A percentile compares a stretch with the other conserved stretches of the same genome.
Conservation (phyloP, 148 eudicot species). For the Cornus suecica region DNA sequence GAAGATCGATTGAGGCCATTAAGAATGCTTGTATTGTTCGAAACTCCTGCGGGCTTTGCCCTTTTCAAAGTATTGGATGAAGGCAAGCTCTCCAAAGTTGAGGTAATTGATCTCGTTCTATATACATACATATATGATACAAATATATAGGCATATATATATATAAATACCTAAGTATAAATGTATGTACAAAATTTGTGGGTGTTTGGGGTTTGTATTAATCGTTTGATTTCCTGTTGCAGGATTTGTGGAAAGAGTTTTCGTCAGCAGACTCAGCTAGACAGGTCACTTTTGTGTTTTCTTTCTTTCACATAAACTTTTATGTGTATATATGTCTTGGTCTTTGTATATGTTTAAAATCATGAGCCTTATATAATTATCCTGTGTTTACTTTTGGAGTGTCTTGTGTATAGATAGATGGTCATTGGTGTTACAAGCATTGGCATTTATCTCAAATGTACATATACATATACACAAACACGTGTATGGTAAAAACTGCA, state of each 20-base stretch:
- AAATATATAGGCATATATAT: not conserved
- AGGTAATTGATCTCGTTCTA: constrained; percentile 33
- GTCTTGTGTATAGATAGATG: too few relatives aligned
- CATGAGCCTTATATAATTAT: too few relatives aligned
- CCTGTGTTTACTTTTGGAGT: too few relatives aligned
- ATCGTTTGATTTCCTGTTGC: not conserved
- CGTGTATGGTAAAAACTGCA: too few relatives aligned
- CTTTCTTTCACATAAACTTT: not conserved
- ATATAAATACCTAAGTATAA: too few relatives aligned
- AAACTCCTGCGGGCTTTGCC: constrained; percentile 95
- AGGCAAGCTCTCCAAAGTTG: constrained; percentile 73
- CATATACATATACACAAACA: too few relatives aligned
- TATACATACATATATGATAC: not conserved
- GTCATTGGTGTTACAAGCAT: too few relatives aligned
- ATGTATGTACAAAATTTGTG: too few relatives aligned
- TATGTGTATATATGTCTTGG: not conserved
- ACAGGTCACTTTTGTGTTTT: constrained; percentile 40
- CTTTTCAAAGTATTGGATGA: constrained; percentile 89
- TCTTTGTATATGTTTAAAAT: too few relatives aligned
- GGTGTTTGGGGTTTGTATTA: not conserved
- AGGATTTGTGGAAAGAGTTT: too few relatives aligned
- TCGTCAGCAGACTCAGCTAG: constrained; percentile 63
- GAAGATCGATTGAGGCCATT: constrained; percentile 12
- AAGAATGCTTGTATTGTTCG: constrained; percentile 64
- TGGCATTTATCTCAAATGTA: not conserved